These are phyloP conservation scores for Sporothrix sp. DNA, from an alignment of 2,329 filamentous ascomycete genomes.

Conservation along the genomic window DNA sequence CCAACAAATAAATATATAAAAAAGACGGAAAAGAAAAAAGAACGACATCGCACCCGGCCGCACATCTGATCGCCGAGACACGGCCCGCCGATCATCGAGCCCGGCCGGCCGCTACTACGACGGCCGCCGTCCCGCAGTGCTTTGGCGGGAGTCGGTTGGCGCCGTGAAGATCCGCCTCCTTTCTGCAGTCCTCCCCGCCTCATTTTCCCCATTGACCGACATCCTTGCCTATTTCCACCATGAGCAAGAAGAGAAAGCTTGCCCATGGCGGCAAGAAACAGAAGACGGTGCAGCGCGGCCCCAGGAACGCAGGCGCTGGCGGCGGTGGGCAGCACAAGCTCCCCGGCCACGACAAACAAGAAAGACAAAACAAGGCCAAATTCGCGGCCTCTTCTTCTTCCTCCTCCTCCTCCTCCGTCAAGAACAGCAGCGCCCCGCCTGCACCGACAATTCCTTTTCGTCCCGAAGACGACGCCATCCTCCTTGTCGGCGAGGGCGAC, in stretches of 20 bases:
- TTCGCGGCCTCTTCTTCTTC: not conserved
- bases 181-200: not conserved
- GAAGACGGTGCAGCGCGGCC: conserved; percentile 1
- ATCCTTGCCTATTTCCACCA: conserved; percentile 12
- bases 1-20: not conserved
- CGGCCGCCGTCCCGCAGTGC: not conserved
- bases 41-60: too few species aligned
- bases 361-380: too few species aligned
- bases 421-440: conserved; percentile 22
- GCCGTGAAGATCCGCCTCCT: too few species aligned
- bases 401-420: not conserved
- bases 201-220: not conserved
- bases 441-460: conserved; percentile 58
- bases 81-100: not conserved
- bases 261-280: conserved; percentile 12
- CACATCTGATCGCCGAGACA: conserved; percentile 3
- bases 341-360: conserved; percentile 13
- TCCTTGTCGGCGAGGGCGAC: conserved; percentile 72
- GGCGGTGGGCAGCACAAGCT: not conserved
- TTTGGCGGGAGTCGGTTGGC: not conserved
- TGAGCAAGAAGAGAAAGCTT: conserved; percentile 37
- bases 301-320: conserved; percentile 1
- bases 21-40: too few species aligned
- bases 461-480: conserved; percentile 55
- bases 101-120: conserved; percentile 1